Evolutionary conservation across 805 yeast genomes (phyloP).

Genomic region (Wickerhamomyces pijperi): DNA sequence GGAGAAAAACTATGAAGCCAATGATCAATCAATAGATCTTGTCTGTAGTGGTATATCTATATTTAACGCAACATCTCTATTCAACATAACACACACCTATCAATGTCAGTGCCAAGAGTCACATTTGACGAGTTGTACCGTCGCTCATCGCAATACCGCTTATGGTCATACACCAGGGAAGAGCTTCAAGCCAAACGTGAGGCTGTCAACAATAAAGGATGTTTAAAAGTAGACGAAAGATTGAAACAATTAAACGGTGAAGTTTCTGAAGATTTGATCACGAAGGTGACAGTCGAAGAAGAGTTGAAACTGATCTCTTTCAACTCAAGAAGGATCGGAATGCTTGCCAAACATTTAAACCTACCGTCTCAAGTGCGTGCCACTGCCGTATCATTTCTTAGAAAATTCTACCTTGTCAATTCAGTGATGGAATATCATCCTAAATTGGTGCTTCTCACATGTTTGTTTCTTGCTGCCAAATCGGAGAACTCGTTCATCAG

Average conservation of each 20-base stretch:
- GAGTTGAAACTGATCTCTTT: constrained; percentile 57
- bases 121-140: constrained; percentile 83
- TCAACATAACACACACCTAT: background rate
- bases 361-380: constrained; percentile 84
- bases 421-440: constrained; percentile 88
- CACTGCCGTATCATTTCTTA: constrained; percentile 76
- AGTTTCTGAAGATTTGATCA: constrained; percentile 21
- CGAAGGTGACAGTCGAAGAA: constrained; percentile 49
- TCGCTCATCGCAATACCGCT: constrained; percentile 69
- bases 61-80: no score
- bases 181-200: constrained; percentile 39
- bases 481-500: constrained; percentile 86
- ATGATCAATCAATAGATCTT: no score
- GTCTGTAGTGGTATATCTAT: no score
- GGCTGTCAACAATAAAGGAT: constrained; percentile 47
- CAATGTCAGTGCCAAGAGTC: constrained; percentile 24
- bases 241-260: constrained; percentile 18
- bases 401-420: constrained; percentile 67
- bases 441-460: constrained; percentile 64
- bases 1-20: no score
- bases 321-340: constrained; percentile 62
- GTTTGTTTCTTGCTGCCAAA: constrained; percentile 85
- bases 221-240: constrained; percentile 20
- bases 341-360: constrained; percentile 59
- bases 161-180: constrained; percentile 73